Conservation (phyloP, 768 basidiomycete genomes). For the Russula earlei region DNA sequence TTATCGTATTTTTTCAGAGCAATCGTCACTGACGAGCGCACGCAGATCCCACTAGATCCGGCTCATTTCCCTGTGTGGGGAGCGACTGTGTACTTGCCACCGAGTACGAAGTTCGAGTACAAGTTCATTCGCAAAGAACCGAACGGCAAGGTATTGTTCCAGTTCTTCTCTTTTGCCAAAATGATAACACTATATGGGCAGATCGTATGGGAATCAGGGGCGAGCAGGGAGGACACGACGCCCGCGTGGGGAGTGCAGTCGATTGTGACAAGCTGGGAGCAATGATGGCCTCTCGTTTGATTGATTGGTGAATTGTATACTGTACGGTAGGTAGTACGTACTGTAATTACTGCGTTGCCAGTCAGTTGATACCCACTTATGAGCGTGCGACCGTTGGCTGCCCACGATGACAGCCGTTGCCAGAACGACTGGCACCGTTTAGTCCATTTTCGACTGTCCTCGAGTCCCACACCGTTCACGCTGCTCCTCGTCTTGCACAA, state of each 20-base stretch:
- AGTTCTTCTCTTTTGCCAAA: too few relatives aligned
- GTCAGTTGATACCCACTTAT: neutral
- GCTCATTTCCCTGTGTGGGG: conserved; percentile 47
- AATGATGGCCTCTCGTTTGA: conserved; percentile 1
- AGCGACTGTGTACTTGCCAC: conserved; percentile 40
- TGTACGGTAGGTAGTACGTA: too few relatives aligned
- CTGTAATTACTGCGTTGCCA: too few relatives aligned
- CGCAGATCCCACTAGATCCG: conserved; percentile 43
- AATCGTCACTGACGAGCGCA: neutral
- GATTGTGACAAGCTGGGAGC: conserved; percentile 38
- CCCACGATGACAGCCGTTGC: too few relatives aligned
- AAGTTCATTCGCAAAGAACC: conserved; percentile 53
- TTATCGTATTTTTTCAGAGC: neutral
- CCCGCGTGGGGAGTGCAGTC: conserved; percentile 26
- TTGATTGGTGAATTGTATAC: too few relatives aligned
- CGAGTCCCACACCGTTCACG: too few relatives aligned
- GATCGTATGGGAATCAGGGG: conserved; percentile 53
- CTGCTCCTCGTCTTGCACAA: too few relatives aligned
- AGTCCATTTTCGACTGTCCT: too few relatives aligned
- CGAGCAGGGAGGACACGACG: conserved; percentile 42
- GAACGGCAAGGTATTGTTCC: conserved; percentile 33
- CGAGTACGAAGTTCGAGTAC: conserved; percentile 42
- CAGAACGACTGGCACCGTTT: neutral
- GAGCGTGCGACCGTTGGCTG: neutral
- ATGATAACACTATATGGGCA: neutral